Conservation (phyloP, 1,284 basidiomycete genomes). For the Polyporus tsugae region DNA sequence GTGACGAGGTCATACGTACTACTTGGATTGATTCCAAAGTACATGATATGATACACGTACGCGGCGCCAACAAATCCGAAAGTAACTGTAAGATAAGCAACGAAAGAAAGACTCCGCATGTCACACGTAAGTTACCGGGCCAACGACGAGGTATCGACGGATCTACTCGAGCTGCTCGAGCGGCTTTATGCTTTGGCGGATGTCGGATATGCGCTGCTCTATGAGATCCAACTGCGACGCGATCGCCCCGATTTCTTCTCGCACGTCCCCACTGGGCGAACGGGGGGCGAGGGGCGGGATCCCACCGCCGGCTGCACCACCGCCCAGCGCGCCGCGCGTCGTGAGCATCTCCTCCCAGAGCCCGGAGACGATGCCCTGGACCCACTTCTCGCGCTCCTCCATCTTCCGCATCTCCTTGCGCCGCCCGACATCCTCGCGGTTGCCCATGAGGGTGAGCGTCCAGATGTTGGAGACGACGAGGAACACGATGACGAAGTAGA, state of each 20-base stretch:
- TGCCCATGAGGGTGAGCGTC: conserved; percentile 68
- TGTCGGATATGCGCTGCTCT: conserved; percentile 39
- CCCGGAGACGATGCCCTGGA: conserved; percentile 71
- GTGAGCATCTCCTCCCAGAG: conserved; percentile 75
- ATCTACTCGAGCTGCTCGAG: conserved; percentile 24
- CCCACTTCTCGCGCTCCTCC: conserved; percentile 78
- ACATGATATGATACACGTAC: conserved; percentile 11
- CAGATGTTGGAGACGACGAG: conserved; percentile 82
- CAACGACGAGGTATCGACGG: not conserved
- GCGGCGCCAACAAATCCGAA: not conserved
- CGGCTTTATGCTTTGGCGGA: conserved; percentile 36
- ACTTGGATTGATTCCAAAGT: conserved; percentile 1
- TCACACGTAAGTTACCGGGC: not conserved
- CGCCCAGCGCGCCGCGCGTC: conserved; percentile 42
- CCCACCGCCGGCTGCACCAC: conserved; percentile 10
- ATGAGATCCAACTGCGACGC: conserved; percentile 56
- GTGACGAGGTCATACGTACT: no score
- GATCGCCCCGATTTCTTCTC: conserved; percentile 60
- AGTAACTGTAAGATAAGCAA: not conserved
- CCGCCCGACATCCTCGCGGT: conserved; percentile 60
- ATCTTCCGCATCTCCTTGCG: conserved; percentile 62
- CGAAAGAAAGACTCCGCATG: not conserved
- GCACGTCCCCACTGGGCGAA: conserved; percentile 44
- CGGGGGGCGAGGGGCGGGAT: conserved; percentile 31
- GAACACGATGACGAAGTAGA: conserved; percentile 75